Evolutionary conservation across 129 eudicot genomes (phyloP).

Genomic region (Heracleum sosnowskyi): DNA sequence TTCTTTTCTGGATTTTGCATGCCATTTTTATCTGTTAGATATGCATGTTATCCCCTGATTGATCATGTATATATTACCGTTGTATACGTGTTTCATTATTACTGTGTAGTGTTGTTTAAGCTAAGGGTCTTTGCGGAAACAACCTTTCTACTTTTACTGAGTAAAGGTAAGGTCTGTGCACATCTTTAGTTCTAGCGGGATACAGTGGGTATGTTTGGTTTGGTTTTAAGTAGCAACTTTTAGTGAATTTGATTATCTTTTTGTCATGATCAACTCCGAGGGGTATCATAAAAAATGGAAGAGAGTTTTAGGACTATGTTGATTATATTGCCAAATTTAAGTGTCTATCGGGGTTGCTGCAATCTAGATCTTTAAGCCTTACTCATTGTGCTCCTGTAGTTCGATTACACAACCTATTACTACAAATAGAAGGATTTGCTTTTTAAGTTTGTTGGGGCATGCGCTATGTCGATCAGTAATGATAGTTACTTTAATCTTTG

Average conservation of each 20-base stretch:
- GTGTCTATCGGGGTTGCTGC: neutral
- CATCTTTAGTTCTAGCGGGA: neutral
- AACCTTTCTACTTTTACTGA: neutral
- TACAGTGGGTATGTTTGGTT: neutral
- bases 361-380: neutral
- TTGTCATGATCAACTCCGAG: neutral
- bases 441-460: neutral
- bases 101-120: neutral
- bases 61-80: neutral
- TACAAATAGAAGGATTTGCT: neutral
- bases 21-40: neutral
- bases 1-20: neutral
- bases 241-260: neutral
- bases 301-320: neutral
- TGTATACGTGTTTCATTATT: neutral
- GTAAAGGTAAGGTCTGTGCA: neutral
- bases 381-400: neutral
- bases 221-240: neutral
- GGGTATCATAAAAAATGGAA: neutral
- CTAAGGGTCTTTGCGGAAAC: neutral
- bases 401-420: neutral
- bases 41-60: neutral
- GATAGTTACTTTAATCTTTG: constrained; percentile 7
- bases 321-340: neutral
- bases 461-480: neutral